phyloP scores from a whole-genome alignment of 1,139 yeast species.

The Candida sp. region DNA sequence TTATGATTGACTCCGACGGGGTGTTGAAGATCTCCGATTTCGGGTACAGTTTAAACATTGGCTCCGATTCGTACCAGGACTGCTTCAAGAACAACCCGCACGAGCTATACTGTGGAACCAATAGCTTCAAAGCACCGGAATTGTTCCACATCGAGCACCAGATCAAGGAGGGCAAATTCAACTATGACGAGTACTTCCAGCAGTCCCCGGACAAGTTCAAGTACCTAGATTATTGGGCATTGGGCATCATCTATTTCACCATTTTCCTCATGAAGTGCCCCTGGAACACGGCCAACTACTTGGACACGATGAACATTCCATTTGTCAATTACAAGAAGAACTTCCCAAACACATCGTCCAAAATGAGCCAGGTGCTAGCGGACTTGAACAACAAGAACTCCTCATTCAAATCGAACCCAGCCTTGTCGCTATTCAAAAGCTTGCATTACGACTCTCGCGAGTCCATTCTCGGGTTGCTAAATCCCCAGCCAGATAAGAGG shows the following conservation, averaged over 20 bases:
- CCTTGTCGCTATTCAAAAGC: slow-evolving; percentile 36
- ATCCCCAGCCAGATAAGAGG: slow-evolving; percentile 33
- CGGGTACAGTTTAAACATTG: slow-evolving; percentile 50
- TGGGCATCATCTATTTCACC: slow-evolving; percentile 54
- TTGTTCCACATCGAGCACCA: slow-evolving; percentile 35
- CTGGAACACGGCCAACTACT: slow-evolving; percentile 43
- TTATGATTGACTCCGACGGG: slow-evolving; percentile 50
- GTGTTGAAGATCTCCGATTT: slow-evolving; percentile 53
- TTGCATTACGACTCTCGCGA: slow-evolving; percentile 45
- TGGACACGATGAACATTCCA: slow-evolving; percentile 23
- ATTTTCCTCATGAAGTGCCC: slow-evolving; percentile 49
- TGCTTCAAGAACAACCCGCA: slow-evolving; percentile 23
- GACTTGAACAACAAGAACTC: slow-evolving; percentile 27
- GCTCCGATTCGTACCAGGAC: slow-evolving; percentile 18
- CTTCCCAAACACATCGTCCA: slow-evolving; percentile 25
- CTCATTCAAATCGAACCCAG: slow-evolving; percentile 28
- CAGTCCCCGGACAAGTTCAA: slow-evolving; percentile 12
- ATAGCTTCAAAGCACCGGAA: slow-evolving; percentile 61
- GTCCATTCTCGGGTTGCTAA: slow-evolving; percentile 35
- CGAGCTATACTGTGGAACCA: slow-evolving; percentile 50
- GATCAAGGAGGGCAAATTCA: slow-evolving; percentile 10
- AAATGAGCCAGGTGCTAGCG: slow-evolving; percentile 20
- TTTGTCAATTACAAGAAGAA: slow-evolving; percentile 25
- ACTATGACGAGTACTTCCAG: slow-evolving; percentile 8
- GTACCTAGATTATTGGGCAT: slow-evolving; percentile 52